Conservation (phyloP, 2,329 filamentous ascomycete species). For the Fusarium cicatricum region DNA sequence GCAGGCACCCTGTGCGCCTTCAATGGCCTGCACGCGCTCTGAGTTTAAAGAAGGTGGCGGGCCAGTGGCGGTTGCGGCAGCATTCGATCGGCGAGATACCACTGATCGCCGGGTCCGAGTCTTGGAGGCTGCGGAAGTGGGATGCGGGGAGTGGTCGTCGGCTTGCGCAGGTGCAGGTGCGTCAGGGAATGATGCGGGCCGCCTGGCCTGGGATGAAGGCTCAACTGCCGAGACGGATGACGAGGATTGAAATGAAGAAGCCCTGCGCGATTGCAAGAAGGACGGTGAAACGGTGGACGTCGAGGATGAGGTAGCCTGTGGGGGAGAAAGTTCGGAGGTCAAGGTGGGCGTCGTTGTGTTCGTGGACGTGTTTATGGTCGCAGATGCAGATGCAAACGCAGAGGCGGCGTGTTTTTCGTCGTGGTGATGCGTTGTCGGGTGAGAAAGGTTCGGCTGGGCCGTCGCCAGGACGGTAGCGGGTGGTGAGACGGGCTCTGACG, state of each 20-base stretch:
- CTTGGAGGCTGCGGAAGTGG: constrained; percentile 41
- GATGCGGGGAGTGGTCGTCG: constrained; percentile 39
- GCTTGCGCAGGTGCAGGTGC: constrained; percentile 32
- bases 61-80: constrained; percentile 44
- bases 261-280: constrained; percentile 43
- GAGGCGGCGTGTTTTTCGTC: constrained; percentile 39
- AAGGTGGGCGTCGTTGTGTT: constrained; percentile 18
- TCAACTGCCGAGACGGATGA: constrained; percentile 31
- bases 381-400: constrained; percentile 27
- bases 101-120: constrained; percentile 51
- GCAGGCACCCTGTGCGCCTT: constrained; percentile 38
- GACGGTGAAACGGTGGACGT: constrained; percentile 28
- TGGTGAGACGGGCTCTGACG: constrained; percentile 23
- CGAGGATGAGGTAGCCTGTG: constrained; percentile 18
- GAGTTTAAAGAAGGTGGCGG: constrained; percentile 45
- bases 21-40: constrained; percentile 46
- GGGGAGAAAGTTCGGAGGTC: constrained; percentile 13
- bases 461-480: constrained; percentile 26
- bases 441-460: constrained; percentile 34
- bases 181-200: constrained; percentile 40
- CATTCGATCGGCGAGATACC: constrained; percentile 49
- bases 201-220: constrained; percentile 34
- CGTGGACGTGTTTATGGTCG: constrained; percentile 20
- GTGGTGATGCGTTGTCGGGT: constrained; percentile 41
- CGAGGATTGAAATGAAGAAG: constrained; percentile 46